Conservation (phyloP, 306 rosid genomes). For the Malus sieversii region DNA sequence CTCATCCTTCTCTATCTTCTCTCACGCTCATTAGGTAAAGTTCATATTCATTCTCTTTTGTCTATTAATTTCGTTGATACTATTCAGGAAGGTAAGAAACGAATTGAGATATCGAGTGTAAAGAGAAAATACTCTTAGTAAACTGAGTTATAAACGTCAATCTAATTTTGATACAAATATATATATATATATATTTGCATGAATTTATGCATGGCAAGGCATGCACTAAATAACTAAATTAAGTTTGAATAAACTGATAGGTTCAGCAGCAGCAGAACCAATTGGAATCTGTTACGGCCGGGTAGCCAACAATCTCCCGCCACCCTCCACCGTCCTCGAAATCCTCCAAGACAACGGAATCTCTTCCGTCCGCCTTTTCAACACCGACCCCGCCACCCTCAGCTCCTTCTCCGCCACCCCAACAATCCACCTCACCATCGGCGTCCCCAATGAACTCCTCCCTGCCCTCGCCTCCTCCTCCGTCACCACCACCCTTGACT, state of each 20-base stretch:
- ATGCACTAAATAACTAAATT: not conserved
- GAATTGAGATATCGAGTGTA: no score
- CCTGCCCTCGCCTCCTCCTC: constrained; percentile 16
- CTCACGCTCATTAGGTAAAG: not conserved
- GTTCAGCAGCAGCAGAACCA: not conserved
- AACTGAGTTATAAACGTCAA: no score
- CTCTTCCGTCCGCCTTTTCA: constrained; percentile 15
- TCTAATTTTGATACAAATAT: no score
- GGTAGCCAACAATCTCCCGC: constrained; percentile 20
- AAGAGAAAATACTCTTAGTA: no score
- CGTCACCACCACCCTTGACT: not conserved
- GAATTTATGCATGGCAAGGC: not conserved
- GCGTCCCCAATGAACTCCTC: constrained; percentile 34
- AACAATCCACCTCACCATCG: constrained; percentile 14
- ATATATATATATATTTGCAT: no score
- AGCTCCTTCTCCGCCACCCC: constrained; percentile 11
- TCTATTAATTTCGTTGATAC: no score
- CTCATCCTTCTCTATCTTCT: not conserved
- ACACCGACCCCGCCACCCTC: constrained; percentile 12
- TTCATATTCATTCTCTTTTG: not conserved
- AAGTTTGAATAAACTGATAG: not conserved
- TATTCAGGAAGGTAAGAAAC: no score
- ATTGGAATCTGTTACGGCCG: constrained; percentile 28
- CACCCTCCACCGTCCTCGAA: not conserved
- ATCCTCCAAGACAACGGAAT: constrained; percentile 19